Base-by-base conservation (phyloP, 495 filamentous ascomycete species). In the Penicillium dipodomyicola region DNA sequence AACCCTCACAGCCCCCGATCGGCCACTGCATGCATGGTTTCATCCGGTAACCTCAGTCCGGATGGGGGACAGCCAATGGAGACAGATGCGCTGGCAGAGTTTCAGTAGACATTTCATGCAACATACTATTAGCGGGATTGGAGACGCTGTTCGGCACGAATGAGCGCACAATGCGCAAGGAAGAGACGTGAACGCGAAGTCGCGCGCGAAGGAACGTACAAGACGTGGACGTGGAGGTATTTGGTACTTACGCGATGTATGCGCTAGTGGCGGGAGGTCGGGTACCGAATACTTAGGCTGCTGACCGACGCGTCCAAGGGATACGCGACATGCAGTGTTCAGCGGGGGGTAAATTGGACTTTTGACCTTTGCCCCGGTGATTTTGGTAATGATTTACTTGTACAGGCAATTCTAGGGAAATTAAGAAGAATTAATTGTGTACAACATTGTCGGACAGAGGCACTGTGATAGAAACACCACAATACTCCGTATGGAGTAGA, bases 211-310 rank as follows among this genome's bases (percentile, higher is more conserved):
- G 23, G 29, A 42, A 49, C 42, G 49, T 25, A 29, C 35, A 35
- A n/a, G 42, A 40, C 49, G 56, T 58, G 56, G 48, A 46, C 33
- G 58, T 52, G 27, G n/a, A 51, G 32, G 58, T 60, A 55, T 30
- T 39, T 15, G 27, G n/a, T 60, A 54, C 52, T 54, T 46, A 35
- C 41, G 42, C 41, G 41, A 12, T 29, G 20, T 33, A 33, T 35
- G 10, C 22, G 33, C 19, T 20, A 19, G 29, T 22, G 42, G 15
- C 42, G 32, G 19, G 15, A 47, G 35, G 42, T 22, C 30, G 32
- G 47, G 52, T 54, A 54, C 43, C 43, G 30, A 32, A 43, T 54
- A 54, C 52, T 47, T 54, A 0, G 5, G 22, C 11, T 29, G 27
- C 45, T 49, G 46, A 48, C 22, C 10, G 52, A 54, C 52, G 52